Percentiles rank a stretch among this genome's conserved stretches.
These are phyloP conservation scores for Tolypocladium amazonense DNA, from an alignment of 2,329 filamentous ascomycete species.

Conservation along the genomic window DNA sequence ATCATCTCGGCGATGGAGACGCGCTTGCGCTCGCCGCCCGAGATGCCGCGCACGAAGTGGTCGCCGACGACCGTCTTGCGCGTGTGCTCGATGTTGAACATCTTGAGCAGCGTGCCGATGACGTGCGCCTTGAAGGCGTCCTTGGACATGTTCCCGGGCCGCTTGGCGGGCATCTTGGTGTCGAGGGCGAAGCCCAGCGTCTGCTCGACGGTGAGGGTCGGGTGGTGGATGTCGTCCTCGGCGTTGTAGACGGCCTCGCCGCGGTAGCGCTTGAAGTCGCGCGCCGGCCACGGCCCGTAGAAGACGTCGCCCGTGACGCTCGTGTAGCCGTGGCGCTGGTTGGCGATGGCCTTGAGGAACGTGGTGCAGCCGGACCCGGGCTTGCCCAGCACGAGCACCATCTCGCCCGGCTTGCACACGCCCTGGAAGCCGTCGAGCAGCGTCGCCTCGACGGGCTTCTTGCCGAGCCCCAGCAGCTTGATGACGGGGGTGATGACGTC, in stretches of 20 bases:
- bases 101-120: slow-evolving; percentile 65
- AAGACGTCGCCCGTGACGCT: slow-evolving; percentile 55
- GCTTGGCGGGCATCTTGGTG: slow-evolving; percentile 73
- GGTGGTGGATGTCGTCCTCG: slow-evolving; percentile 74
- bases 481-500: slow-evolving; percentile 59
- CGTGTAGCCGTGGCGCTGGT: slow-evolving; percentile 50
- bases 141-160: slow-evolving; percentile 63
- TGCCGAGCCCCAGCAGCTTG: slow-evolving; percentile 52
- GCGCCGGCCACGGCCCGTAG: slow-evolving; percentile 63
- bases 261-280: slow-evolving; percentile 64
- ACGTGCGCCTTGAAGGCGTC: slow-evolving; percentile 67
- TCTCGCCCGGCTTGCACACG: slow-evolving; percentile 70
- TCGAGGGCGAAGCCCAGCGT: slow-evolving; percentile 79
- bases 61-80: slow-evolving; percentile 77
- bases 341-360: slow-evolving; percentile 57
- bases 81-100: slow-evolving; percentile 92
- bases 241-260: slow-evolving; percentile 75
- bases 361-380: slow-evolving; percentile 65
- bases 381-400: slow-evolving; percentile 73
- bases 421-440: slow-evolving; percentile 65
- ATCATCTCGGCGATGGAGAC: slow-evolving; percentile 79
- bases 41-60: slow-evolving; percentile 68
- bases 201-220: slow-evolving; percentile 78
- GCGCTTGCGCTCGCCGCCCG: slow-evolving; percentile 68
- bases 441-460: slow-evolving; percentile 60